Percentiles rank a stretch among this genome's conserved stretches.
Conservation (phyloP, 495 filamentous ascomycete species). For the Staphylotrichum tortipilum region DNA sequence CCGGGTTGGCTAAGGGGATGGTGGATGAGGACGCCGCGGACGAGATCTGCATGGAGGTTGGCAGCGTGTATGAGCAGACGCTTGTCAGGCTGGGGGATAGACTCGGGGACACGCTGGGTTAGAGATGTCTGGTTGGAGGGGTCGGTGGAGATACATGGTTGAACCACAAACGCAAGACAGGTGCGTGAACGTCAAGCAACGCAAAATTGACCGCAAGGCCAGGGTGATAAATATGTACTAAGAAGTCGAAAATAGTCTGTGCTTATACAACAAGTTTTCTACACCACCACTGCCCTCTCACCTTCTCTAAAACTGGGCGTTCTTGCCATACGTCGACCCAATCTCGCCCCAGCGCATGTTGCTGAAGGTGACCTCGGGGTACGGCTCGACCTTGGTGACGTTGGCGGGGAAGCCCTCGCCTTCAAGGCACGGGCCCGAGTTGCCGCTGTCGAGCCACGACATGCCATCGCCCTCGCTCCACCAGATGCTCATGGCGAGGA, state of each 20-base stretch:
- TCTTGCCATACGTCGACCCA: constrained; percentile 40
- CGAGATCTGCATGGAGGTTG: constrained; percentile 53
- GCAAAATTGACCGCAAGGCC: too few species aligned
- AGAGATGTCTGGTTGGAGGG: too few species aligned
- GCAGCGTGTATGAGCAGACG: constrained; percentile 68
- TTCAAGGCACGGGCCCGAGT: constrained; percentile 51
- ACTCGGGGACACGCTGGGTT: too few species aligned
- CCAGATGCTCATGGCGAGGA: constrained; percentile 56
- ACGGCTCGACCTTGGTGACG: constrained; percentile 39
- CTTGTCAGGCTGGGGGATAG: constrained; percentile 61
- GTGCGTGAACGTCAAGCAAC: too few species aligned
- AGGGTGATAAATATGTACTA: too few species aligned
- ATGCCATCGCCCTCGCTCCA: constrained; percentile 50
- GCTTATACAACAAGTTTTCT: too few species aligned
- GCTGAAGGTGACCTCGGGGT: constrained; percentile 49
- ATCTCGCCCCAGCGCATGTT: constrained; percentile 62
- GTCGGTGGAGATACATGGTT: too few species aligned
- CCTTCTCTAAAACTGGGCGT: too few species aligned
- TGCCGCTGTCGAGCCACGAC: constrained; percentile 54
- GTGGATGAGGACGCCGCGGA: constrained; percentile 33
- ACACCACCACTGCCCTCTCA: too few species aligned
- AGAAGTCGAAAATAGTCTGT: too few species aligned
- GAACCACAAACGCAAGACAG: too few species aligned
- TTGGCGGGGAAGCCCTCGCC: constrained; percentile 41
- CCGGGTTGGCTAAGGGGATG: neutral